Conservation (phyloP, 768 basidiomycete species). For the Macrocybe gigantea region DNA sequence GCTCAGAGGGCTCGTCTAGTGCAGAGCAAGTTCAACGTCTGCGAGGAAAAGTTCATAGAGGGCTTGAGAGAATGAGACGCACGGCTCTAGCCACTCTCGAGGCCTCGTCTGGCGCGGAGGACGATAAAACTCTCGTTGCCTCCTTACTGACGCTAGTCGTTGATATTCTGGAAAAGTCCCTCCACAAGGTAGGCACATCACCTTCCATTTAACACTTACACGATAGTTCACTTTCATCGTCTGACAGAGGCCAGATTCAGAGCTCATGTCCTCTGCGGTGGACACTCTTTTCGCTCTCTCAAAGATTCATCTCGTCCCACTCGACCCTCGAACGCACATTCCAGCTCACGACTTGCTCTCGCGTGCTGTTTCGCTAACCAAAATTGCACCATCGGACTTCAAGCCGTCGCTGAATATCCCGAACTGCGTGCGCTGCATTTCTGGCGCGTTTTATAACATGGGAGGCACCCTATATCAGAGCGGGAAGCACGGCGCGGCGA, state of each 20-base stretch:
- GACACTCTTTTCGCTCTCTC: slow-evolving; percentile 56
- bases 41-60: slow-evolving; percentile 50
- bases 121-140: neutral
- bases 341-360: slow-evolving; percentile 41
- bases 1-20: too few species aligned
- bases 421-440: slow-evolving; percentile 63
- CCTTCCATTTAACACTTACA: slow-evolving; percentile 4
- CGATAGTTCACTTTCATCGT: slow-evolving; percentile 13
- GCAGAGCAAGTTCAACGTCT: slow-evolving; percentile 30
- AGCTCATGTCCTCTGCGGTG: slow-evolving; percentile 36
- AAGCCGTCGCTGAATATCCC: slow-evolving; percentile 26
- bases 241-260: slow-evolving; percentile 13
- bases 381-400: slow-evolving; percentile 11
- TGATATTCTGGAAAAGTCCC: too few species aligned
- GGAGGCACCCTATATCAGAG: slow-evolving; percentile 69
- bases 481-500: slow-evolving; percentile 51
- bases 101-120: slow-evolving; percentile 21
- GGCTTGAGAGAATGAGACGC: slow-evolving; percentile 48
- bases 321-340: slow-evolving; percentile 41
- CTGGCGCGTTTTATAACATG: slow-evolving; percentile 65
- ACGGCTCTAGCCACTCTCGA: slow-evolving; percentile 42
- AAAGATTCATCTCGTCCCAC: slow-evolving; percentile 31
- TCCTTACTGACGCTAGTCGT: too few species aligned
- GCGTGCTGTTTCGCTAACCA: slow-evolving; percentile 31
- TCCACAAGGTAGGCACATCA: too few species aligned